Percentiles rank a stretch among this genome's conserved stretches.
phyloP scores from a whole-genome alignment of 2,329 filamentous ascomycete species.

The Blumeria hordei region DNA sequence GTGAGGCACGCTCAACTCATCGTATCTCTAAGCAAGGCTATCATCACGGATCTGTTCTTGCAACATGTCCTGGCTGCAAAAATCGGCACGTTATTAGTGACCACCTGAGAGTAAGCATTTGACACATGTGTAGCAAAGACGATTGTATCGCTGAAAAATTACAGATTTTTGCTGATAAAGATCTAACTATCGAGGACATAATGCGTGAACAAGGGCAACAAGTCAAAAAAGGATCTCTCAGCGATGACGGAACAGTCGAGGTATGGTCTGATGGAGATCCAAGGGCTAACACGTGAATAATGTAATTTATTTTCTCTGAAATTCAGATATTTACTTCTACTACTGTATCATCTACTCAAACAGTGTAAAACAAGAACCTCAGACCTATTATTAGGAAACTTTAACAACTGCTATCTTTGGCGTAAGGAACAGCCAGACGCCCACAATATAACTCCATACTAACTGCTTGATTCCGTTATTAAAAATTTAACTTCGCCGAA shows the following conservation, averaged over 20 bases:
- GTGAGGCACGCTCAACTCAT: constrained; percentile 57
- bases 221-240: constrained; percentile 45
- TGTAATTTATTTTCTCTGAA: no score
- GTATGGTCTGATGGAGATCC: constrained; percentile 50
- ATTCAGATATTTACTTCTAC: no score
- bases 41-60: constrained; percentile 68
- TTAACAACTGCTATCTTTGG: no score
- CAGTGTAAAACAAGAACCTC: no score
- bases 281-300: constrained; percentile 2
- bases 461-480: no score
- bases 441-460: no score
- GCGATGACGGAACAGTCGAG: constrained; percentile 66
- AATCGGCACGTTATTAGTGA: constrained; percentile 83
- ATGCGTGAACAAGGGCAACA: constrained; percentile 51
- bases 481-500: no score
- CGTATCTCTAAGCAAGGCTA: constrained; percentile 84
- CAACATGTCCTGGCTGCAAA: constrained; percentile 67
- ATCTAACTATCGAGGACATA: constrained; percentile 52
- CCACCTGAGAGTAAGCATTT: constrained; percentile 37
- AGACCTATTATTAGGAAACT: no score
- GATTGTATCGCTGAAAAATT: not conserved
- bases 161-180: constrained; percentile 46
- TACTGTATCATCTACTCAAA: no score
- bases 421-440: no score
- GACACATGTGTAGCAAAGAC: constrained; percentile 1